Evolutionary conservation across 805 yeast genomes (phyloP), one percentile per base, ranked within the genome.

Genomic region (Hanseniaspora hatyaiensis): DNA sequence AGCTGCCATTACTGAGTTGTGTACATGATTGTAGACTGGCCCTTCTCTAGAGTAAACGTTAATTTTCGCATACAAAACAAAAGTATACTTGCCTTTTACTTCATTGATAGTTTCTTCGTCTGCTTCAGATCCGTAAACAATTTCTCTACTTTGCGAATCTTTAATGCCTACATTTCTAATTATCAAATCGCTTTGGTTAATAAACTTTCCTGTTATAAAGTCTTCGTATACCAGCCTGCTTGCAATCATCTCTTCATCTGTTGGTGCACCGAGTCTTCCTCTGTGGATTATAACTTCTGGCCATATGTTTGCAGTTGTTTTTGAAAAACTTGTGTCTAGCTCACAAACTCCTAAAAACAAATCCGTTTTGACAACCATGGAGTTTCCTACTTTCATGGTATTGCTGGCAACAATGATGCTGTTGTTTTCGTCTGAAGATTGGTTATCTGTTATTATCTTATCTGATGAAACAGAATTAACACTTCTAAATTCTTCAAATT

Each of bases 1-100:
- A 0, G 94, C 92, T 28, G 71, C 65, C 4, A 82, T 57, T 20
- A 85, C 61, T 3, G 88, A 74, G 18, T 72, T 74, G 77, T 87
- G 81, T 40, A 83, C 80, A 9, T 80, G 63, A 57, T 87, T 96
- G 56, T 78, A 79, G 23, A 82, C 65, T 2, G 96, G 94, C 0
- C 95, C 95, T 1, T 84, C 70, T 50, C 92, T 73, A 41, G 89
- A 79, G 54, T 83, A 79, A 0, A 87, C 86, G 54, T 80, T 78
- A 34, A 86, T 68, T 54, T 77, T 77, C 3, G 89, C 88, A 57
- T 77, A 77, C 28, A 88, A 61, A 3, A 81, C 83, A 60, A 72
- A 70, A 40, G 72, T 65, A 67, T 74, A 77, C 28, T 63, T 63
- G 9, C 29, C 13, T 53, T 74, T 65, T 51, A 66, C 65, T n/a